Evolutionary conservation across 2,329 filamentous ascomycete genomes (phyloP).

Genomic region (Ophiostoma ulmi): DNA sequence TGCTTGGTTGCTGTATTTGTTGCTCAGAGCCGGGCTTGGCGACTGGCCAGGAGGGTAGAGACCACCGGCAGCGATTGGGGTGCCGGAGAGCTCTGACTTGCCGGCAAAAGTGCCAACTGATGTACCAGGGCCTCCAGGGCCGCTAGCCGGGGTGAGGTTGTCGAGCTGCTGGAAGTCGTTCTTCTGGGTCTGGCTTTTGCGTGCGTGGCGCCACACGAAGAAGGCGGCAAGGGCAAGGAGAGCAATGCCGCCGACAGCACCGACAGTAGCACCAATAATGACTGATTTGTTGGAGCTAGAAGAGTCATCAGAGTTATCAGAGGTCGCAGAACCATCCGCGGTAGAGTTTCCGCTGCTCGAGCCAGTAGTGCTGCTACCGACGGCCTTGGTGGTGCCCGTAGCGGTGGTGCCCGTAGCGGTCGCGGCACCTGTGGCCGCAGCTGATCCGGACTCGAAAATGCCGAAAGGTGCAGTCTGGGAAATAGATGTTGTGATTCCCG

Average conservation of each 20-base stretch:
- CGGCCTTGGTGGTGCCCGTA: slow-evolving; percentile 8
- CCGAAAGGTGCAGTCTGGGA: slow-evolving; percentile 22
- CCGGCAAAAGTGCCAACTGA: slow-evolving; percentile 25
- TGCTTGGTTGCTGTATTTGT: background rate
- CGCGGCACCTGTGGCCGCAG: background rate
- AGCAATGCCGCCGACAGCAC: slow-evolving; percentile 33
- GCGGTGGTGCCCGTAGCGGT: slow-evolving; percentile 12
- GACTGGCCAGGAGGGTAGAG: slow-evolving; percentile 27
- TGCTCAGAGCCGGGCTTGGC: slow-evolving; percentile 33
- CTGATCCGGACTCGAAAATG: background rate
- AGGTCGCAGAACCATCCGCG: background rate
- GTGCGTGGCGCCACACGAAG: slow-evolving; percentile 33
- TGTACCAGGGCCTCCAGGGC: background rate
- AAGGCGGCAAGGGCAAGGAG: slow-evolving; percentile 37
- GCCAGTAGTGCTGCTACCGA: slow-evolving; percentile 12
- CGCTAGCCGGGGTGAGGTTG: slow-evolving; percentile 19
- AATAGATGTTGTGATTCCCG: slow-evolving; percentile 40
- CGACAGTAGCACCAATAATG: slow-evolving; percentile 37
- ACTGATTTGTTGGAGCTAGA: slow-evolving; percentile 32
- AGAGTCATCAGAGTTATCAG: background rate
- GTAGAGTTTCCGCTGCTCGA: background rate
- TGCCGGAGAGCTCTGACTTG: slow-evolving; percentile 35
- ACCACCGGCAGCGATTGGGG: slow-evolving; percentile 19
- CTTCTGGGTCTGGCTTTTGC: slow-evolving; percentile 29
- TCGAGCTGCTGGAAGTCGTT: slow-evolving; percentile 24